These are phyloP conservation scores for Austroboletus eburneus DNA, from an alignment of 768 basidiomycete species.

Conservation along the genomic window DNA sequence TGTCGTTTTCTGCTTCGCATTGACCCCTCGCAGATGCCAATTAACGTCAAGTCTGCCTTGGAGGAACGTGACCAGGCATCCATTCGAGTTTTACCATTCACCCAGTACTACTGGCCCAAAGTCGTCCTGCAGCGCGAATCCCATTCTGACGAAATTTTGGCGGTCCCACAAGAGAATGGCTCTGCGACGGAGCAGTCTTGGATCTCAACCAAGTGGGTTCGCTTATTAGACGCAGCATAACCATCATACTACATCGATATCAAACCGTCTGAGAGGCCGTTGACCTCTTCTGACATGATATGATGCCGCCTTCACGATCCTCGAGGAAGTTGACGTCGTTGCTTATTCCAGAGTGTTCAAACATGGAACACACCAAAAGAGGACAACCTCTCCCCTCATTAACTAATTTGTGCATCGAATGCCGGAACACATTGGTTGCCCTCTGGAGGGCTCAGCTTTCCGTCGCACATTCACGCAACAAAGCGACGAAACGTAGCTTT, in stretches of 20 bases:
- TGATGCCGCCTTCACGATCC: not conserved
- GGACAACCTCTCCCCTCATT: too few species aligned
- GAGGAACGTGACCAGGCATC: slow-evolving; percentile 20
- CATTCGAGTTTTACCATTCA: slow-evolving; percentile 34
- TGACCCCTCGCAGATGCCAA: slow-evolving; percentile 41
- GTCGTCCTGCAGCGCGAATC: slow-evolving; percentile 31
- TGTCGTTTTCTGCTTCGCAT: slow-evolving; percentile 57
- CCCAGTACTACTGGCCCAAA: slow-evolving; percentile 47
- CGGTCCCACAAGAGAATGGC: slow-evolving; percentile 12
- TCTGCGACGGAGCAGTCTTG: slow-evolving; percentile 30
- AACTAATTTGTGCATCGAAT: too few species aligned
- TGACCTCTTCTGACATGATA: not conserved
- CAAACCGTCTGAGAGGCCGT: too few species aligned
- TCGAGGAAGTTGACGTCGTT: too few species aligned
- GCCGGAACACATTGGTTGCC: too few species aligned
- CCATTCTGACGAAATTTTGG: slow-evolving; percentile 21
- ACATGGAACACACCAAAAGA: too few species aligned
- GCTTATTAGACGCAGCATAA: slow-evolving; percentile 33
- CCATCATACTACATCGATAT: not conserved
- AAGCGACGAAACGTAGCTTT: not conserved
- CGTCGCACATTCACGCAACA: too few species aligned
- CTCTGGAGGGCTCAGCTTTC: too few species aligned
- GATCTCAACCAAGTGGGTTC: slow-evolving; percentile 42
- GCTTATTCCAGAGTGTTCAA: too few species aligned
- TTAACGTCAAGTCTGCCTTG: slow-evolving; percentile 30